Base-by-base conservation (phyloP, 2,329 filamentous ascomycete species). In the Ophiostoma sp. region DNA sequence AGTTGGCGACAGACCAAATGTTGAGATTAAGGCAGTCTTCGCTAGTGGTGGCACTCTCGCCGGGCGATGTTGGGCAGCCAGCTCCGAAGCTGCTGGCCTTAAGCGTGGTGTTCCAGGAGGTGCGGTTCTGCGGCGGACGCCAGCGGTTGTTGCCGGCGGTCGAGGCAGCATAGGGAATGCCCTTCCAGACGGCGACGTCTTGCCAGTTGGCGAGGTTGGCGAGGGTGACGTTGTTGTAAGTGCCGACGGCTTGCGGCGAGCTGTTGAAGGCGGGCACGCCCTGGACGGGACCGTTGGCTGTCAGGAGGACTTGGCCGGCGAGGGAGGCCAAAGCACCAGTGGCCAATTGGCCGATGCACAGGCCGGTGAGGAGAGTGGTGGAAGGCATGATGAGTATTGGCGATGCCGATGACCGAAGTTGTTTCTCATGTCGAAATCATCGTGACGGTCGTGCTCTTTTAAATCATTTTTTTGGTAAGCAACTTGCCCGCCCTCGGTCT, bases 1-100 rank as follows among this genome's bases (percentile, higher is more conserved):
- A 19, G 17, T 50, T 50, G 42, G 45, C 42, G 11, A 28, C 80
- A 78, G 89, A 90, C 1, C 83, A 87, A 19, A 89, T 78, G 77
- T 89, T 88, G 17, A 85, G 78, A 75, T 84, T 85, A 39, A 89
- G 80, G 73, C 86, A 88, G 77, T 87, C 82, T 79, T 89, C 87
- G 61, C 82, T 77, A 1, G 19, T 52, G 4, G n/a, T 69, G 1
- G 45, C 6, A 15, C 45, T n/a, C 25, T 50, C 5, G 42, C 42
- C 45, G 22, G 25, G 42, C 17, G 64, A 9, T 3, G 64, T 50
- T 9, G 45, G 64, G 25, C 64, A 52, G 25, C 42, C 64, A 5
- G 22, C 25, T 22, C 25, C 64, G 36, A 50, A 69, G 15, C 12
- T 5, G 25, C n/a, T 31, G 22, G 42, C 45, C 2, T 17, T 7